Evolutionary conservation across 148 eudicot species (phyloP).

Genomic region (Persicaria tinctoria): DNA sequence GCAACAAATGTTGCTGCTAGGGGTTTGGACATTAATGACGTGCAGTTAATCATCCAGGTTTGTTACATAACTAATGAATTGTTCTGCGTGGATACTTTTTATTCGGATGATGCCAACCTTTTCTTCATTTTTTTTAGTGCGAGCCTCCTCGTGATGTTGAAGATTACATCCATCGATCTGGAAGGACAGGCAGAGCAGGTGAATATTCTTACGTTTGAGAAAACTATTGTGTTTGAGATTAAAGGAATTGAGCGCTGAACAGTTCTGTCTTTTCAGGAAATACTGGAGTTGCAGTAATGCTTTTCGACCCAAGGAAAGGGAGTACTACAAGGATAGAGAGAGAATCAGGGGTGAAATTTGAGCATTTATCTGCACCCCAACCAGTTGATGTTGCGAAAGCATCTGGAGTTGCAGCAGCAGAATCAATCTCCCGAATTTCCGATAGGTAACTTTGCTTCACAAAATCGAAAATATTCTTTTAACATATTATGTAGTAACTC

Average conservation of each 20-base stretch:
- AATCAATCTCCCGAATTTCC: conserved; percentile 49
- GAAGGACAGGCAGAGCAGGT: conserved; percentile 98
- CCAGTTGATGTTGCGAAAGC: conserved; percentile 93
- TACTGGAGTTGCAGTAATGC: conserved; percentile 87
- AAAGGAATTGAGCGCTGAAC: not conserved
- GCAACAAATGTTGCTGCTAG: conserved; percentile 96
- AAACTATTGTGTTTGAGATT: not conserved
- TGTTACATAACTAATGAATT: not conserved
- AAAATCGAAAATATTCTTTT: not conserved
- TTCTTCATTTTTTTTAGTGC: conserved; percentile 33
- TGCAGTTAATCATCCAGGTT: conserved; percentile 86
- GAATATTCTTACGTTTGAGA: not conserved
- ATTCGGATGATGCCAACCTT: not conserved
- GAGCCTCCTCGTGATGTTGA: conserved; percentile 98
- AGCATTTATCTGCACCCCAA: conserved; percentile 86
- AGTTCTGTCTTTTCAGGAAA: conserved; percentile 41
- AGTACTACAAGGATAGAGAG: conserved; percentile 66
- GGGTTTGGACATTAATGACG: conserved; percentile 88
- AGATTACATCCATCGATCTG: conserved; percentile 97
- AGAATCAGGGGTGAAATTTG: conserved; percentile 92
- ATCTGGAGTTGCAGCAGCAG: conserved; percentile 70
- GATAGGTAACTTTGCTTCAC: conserved; percentile 46
- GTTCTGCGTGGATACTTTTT: not conserved
- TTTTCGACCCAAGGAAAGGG: conserved; percentile 70
- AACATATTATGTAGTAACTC: not conserved